Evolutionary conservation across 2,329 filamentous ascomycete species (phyloP), one percentile per base, ranked within the genome.

Genomic region (Neofusicoccum umdonicola): DNA sequence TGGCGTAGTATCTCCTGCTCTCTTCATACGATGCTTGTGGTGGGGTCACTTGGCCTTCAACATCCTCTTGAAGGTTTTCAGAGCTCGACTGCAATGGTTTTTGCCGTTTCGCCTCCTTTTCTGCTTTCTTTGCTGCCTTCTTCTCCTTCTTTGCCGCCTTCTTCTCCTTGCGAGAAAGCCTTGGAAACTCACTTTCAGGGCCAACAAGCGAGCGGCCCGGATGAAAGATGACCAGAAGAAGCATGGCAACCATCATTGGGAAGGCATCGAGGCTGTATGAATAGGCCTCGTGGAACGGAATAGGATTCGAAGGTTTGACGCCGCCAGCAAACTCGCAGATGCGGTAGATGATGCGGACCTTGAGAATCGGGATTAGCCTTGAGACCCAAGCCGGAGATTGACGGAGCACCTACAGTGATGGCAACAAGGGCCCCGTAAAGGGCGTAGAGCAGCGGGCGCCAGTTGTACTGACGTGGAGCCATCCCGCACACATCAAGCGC

Each of bases 331-430:
- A 89, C 71, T 89, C 85, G 61, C 79, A 73, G 1, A 90, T 78
- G 35, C 86, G 84, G 74, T 84, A 90, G 67, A 87, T 81, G 71
- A 89, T 88, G 39, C 87, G 83, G 34, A 72, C 67, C 63, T 66
- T 9, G 17, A 48, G 1, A 42, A 13, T 4, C 2, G 8, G 17
- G 6, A 7, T 41, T 2, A n/a, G 22, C 15, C 13, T 27, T 9
- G 5, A 8, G 17, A 1, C 2, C 3, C 5, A 11, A 5, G 9
- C n/a, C 12, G 13, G 13, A 11, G 2, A 3, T 13, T 17, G 8
- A n/a, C 15, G 2, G 8, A 8, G 9, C 4, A 17, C 63, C 41
- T 52, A 79, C 73, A 0, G 80, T 80, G 66, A 84, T 83, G 39
- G 83, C 73, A 0, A 67, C 66, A 11, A 84, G 71, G 0, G 71